A percentile compares a stretch with the other conserved stretches of the same genome.
phyloP scores from a whole-genome alignment of 306 rosid species.

The Bauhinia variegata region DNA sequence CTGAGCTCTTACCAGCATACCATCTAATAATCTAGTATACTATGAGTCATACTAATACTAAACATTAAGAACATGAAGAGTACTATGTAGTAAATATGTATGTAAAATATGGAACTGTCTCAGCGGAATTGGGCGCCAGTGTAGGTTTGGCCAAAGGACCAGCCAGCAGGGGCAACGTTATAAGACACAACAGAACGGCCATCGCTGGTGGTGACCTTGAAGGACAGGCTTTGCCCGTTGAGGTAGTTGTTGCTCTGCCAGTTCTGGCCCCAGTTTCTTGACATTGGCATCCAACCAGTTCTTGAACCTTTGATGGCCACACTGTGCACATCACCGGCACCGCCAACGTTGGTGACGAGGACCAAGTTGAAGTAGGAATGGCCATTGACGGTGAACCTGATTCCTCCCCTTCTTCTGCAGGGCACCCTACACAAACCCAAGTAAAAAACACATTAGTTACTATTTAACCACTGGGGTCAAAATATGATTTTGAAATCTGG shows the following conservation, averaged over 20 bases:
- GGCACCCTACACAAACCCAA: conserved; percentile 61
- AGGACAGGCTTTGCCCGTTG: conserved; percentile 85
- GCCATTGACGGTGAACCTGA: conserved; percentile 90
- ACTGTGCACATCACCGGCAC: conserved; percentile 88
- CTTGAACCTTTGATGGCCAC: conserved; percentile 83
- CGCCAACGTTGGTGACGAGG: conserved; percentile 93
- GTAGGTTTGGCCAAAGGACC: conserved; percentile 98
- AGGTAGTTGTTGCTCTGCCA: conserved; percentile 96
- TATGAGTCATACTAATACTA: conserved; percentile 46
- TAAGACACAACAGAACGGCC: conserved; percentile 68
- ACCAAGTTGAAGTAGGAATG: conserved; percentile 96
- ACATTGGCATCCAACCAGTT: conserved; percentile 85
- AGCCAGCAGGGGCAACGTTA: conserved; percentile 75
- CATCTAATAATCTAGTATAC: conserved; percentile 82
- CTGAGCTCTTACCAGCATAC: conserved; percentile 54
- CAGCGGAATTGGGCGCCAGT: conserved; percentile 83
- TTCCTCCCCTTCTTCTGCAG: conserved; percentile 89
- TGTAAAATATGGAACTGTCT: conserved; percentile 10
- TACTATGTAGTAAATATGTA: conserved; percentile 9
- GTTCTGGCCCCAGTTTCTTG: conserved; percentile 98
- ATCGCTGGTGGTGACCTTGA: conserved; percentile 89
- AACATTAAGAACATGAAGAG: conserved; percentile 3
- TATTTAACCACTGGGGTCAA: background rate
- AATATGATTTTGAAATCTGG: no score
- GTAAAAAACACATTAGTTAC: background rate